Percentiles rank a stretch among this genome's conserved stretches.
phyloP scores from a whole-genome alignment of 768 basidiomycete genomes.

The Macrolepiota albuminosa region DNA sequence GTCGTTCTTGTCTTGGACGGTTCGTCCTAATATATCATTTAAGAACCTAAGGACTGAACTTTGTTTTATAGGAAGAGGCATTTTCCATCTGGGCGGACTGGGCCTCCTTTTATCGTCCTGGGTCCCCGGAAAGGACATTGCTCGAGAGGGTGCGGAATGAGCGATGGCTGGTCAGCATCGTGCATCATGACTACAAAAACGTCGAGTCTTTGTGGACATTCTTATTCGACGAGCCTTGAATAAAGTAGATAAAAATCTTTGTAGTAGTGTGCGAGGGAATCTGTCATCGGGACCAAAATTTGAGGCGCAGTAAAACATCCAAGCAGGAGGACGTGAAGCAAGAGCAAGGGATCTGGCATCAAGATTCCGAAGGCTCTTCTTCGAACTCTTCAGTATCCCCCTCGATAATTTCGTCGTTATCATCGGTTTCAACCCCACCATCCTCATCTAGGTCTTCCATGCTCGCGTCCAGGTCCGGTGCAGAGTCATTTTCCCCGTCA shows the following conservation, averaged over 20 bases:
- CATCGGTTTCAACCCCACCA: conserved; percentile 38
- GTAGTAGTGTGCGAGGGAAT: conserved; percentile 5
- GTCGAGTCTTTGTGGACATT: conserved; percentile 80
- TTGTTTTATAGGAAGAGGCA: conserved; percentile 73
- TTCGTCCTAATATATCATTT: conserved; percentile 22
- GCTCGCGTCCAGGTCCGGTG: conserved; percentile 56
- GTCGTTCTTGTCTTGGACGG: conserved; percentile 97
- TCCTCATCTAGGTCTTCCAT: conserved; percentile 56
- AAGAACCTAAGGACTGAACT: not conserved
- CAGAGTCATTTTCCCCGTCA: conserved; percentile 45
- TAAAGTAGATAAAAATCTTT: conserved; percentile 8
- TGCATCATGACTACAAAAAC: conserved; percentile 91
- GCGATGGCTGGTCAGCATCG: conserved; percentile 87
- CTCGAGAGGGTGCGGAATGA: conserved; percentile 66
- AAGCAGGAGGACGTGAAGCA: not conserved
- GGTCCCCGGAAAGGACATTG: conserved; percentile 65
- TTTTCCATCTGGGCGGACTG: conserved; percentile 96
- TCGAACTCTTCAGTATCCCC: conserved; percentile 50
- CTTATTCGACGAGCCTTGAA: conserved; percentile 39
- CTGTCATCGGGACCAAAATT: too few species aligned
- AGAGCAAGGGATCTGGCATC: conserved; percentile 2
- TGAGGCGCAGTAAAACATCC: not conserved
- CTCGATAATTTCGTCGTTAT: conserved; percentile 38
- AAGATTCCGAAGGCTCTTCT: conserved; percentile 38
- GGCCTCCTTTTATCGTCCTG: conserved; percentile 81